Percentiles rank a stretch among this genome's conserved stretches.
These are phyloP conservation scores for Cyclocybe cylindracea DNA, from an alignment of 768 basidiomycete species.

Conservation along the genomic window DNA sequence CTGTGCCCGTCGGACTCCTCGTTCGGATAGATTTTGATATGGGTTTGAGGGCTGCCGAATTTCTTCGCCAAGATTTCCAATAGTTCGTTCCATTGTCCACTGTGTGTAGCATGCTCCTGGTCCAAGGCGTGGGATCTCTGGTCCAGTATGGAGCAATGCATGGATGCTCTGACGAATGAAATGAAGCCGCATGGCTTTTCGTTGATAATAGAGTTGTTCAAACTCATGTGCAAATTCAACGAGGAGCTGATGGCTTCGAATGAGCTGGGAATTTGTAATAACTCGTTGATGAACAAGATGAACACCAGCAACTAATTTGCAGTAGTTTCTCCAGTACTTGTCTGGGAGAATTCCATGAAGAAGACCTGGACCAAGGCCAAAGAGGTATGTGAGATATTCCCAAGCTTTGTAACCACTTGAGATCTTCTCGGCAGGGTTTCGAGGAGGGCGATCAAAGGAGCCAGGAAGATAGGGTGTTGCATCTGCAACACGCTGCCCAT, in stretches of 20 bases:
- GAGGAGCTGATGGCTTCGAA: constrained; percentile 20
- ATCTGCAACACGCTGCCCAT: constrained; percentile 15
- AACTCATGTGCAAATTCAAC: constrained; percentile 29
- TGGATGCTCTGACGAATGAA: constrained; percentile 32
- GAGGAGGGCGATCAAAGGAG: constrained; percentile 26
- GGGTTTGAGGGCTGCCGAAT: constrained; percentile 24
- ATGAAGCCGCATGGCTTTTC: constrained; percentile 25
- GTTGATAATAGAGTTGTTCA: constrained; percentile 34
- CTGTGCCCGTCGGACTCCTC: constrained; percentile 14
- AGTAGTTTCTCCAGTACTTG: constrained; percentile 31
- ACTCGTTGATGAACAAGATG: constrained; percentile 23
- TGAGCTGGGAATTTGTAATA: constrained; percentile 18
- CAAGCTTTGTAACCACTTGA: constrained; percentile 41
- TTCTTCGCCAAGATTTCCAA: constrained; percentile 25
- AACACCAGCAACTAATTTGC: constrained; percentile 27
- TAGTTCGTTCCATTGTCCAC: constrained; percentile 31
- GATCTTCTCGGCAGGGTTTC: too few relatives aligned
- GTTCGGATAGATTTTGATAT: constrained; percentile 24
- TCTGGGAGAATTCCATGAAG: constrained; percentile 26
- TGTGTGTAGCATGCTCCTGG: constrained; percentile 17
- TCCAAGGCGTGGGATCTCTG: constrained; percentile 24
- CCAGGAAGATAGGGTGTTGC: constrained; percentile 21
- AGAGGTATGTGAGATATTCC: constrained; percentile 34
- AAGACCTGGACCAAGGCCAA: constrained; percentile 32
- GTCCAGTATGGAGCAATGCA: constrained; percentile 21